phyloP scores from a whole-genome alignment of 306 rosid genomes.

The Casuarina glauca region DNA sequence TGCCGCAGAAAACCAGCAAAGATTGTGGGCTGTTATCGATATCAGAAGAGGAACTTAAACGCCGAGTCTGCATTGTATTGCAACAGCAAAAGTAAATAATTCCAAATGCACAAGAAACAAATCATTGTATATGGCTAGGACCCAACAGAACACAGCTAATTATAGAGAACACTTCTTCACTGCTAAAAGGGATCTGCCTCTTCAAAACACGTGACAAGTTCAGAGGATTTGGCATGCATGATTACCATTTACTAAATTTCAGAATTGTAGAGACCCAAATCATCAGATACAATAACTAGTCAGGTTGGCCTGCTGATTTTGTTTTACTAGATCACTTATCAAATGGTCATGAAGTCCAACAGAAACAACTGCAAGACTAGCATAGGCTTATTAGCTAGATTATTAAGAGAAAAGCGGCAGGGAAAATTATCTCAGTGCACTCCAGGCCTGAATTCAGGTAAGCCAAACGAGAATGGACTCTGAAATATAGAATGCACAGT shows the following conservation, averaged over 20 bases:
- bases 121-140: neutral
- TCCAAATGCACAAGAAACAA: constrained; percentile 1
- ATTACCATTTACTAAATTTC: constrained; percentile 8
- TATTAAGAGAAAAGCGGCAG: constrained; percentile 7
- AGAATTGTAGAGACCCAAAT: neutral
- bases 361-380: neutral
- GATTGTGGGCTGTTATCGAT: constrained; percentile 80
- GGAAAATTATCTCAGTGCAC: constrained; percentile 14
- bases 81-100: neutral
- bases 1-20: constrained; percentile 70
- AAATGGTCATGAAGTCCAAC: constrained; percentile 13
- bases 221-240: constrained; percentile 6
- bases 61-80: constrained; percentile 63
- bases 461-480: constrained; percentile 1
- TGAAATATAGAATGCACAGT: constrained; percentile 10
- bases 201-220: constrained; percentile 6
- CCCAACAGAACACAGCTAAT: constrained; percentile 8
- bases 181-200: constrained; percentile 11
- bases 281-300: neutral
- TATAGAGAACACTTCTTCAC: neutral
- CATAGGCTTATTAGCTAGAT: neutral
- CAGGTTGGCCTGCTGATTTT: neutral
- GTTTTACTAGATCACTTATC: constrained; percentile 2
- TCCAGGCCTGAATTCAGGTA: constrained; percentile 21
- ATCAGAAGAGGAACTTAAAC: constrained; percentile 58